These are phyloP conservation scores for Exophiala sp. DNA, from an alignment of 2,329 filamentous ascomycete genomes.

Conservation along the genomic window DNA sequence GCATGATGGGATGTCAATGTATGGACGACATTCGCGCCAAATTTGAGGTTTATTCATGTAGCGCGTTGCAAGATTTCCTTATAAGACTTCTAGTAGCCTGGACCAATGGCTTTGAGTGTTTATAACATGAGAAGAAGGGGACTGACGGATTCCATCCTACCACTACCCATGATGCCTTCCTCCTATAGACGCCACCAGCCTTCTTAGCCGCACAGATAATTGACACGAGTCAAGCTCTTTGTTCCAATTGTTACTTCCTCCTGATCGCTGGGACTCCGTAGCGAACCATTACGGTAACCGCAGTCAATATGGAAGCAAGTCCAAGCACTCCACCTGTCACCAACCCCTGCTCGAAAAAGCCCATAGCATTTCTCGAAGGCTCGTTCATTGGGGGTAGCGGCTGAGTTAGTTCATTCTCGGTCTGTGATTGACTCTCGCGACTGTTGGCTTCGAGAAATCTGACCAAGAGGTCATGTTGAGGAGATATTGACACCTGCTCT, in stretches of 20 bases:
- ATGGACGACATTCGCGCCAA: background rate
- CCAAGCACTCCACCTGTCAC: background rate
- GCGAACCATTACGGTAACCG: background rate
- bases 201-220: background rate
- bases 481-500: background rate
- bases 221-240: background rate
- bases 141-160: no score
- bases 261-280: background rate
- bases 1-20: background rate
- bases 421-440: background rate
- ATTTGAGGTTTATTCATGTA: background rate
- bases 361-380: slow-evolving; percentile 35
- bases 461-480: background rate
- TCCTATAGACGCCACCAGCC: background rate
- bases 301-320: background rate
- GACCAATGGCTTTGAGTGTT: no score
- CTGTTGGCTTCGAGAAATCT: background rate
- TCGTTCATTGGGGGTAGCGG: slow-evolving; percentile 30
- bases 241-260: background rate
- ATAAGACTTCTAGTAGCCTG: no score
- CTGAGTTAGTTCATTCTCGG: slow-evolving; percentile 8
- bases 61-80: no score
- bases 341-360: slow-evolving; percentile 51
- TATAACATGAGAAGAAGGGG: no score
- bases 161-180: no score